Evolutionary conservation across 2,329 filamentous ascomycete species (phyloP).

Genomic region (Trichoderma sp.): DNA sequence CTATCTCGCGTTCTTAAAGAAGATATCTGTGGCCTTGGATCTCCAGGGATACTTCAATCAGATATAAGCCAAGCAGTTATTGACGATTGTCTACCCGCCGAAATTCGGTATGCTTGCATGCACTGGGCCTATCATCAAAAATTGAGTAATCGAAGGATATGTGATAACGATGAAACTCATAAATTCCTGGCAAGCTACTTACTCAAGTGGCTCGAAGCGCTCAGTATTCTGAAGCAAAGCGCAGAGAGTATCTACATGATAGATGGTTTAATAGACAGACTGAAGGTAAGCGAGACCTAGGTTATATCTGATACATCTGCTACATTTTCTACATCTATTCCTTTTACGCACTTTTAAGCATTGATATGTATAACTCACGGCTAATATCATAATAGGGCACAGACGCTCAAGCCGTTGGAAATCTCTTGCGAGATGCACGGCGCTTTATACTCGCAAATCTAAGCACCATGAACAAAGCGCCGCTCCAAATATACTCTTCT

Average conservation of each 20-base stretch:
- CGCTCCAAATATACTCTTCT: conserved; percentile 35
- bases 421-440: conserved; percentile 27
- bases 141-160: conserved; percentile 33
- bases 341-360: no score
- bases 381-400: background rate
- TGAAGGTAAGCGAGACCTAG: no score
- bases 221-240: conserved; percentile 37
- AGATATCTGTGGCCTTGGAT: conserved; percentile 27
- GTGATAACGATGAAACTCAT: conserved; percentile 36
- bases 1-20: conserved; percentile 36
- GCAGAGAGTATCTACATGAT: conserved; percentile 24
- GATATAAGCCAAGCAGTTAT: conserved; percentile 15
- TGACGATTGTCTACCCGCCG: conserved; percentile 31
- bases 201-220: conserved; percentile 46
- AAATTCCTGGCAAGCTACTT: conserved; percentile 42
- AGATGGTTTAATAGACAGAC: no score
- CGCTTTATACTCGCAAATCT: conserved; percentile 27
- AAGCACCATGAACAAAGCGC: conserved; percentile 24
- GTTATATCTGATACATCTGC: no score
- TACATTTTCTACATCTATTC: no score
- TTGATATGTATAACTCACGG: background rate
- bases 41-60: background rate
- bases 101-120: conserved; percentile 44
- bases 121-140: conserved; percentile 42
- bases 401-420: background rate